Conservation (phyloP, 257 asterid species). For the Solanum clarkiae region DNA sequence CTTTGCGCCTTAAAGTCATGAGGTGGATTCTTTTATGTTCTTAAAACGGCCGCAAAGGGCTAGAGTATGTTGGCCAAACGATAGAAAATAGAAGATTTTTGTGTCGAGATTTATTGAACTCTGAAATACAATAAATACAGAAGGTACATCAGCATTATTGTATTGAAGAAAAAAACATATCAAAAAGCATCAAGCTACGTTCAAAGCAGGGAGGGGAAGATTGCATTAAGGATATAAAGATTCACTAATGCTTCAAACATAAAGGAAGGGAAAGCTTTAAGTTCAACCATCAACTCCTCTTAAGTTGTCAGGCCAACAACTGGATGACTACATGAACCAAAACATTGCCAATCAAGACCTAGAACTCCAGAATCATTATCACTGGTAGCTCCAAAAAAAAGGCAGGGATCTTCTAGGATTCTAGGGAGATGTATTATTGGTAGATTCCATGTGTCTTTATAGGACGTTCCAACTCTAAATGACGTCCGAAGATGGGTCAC, state of each 20-base stretch:
- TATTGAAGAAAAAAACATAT: background rate
- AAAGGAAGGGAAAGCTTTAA: background rate
- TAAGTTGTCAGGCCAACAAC: background rate
- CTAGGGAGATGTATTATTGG: background rate
- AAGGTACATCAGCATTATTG: background rate
- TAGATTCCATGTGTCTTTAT: background rate
- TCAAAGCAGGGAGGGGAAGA: background rate
- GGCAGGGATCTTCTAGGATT: background rate
- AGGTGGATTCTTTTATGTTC: background rate
- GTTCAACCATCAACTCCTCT: background rate
- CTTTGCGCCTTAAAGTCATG: background rate
- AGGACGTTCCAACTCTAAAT: background rate
- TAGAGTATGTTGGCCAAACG: background rate
- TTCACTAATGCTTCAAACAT: background rate
- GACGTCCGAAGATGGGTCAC: background rate
- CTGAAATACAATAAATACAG: background rate
- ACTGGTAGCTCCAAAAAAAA: background rate
- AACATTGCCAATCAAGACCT: background rate
- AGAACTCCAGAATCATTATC: background rate
- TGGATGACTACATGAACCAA: background rate
- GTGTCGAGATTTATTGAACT: background rate
- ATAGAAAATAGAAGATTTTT: background rate
- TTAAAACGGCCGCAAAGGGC: background rate
- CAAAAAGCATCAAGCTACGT: background rate
- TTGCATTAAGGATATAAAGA: background rate